Conservation (phyloP, 352 stramenopile species). For the Pythium pyrilobum region DNA sequence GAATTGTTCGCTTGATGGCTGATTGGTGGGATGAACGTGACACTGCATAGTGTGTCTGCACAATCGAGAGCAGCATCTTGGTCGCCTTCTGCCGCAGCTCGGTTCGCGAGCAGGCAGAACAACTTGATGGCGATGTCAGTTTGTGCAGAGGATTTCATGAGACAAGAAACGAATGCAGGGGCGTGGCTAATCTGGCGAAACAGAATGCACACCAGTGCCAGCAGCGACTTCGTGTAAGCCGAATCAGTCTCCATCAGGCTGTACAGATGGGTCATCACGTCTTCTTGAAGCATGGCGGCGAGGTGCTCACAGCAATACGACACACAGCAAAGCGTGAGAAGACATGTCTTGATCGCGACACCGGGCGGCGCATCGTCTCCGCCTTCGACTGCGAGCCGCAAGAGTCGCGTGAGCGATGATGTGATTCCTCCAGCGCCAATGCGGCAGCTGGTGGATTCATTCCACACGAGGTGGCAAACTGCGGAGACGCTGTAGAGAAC, state of each 20-base stretch:
- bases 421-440: too few relatives aligned
- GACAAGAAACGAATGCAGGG: constrained; percentile 16
- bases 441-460: constrained; percentile 58
- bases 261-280: constrained; percentile 35
- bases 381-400: constrained; percentile 10
- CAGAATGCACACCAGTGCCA: constrained; percentile 50
- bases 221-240: constrained; percentile 24
- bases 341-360: constrained; percentile 12
- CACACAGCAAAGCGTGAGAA: constrained; percentile 61
- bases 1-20: not conserved
- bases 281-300: constrained; percentile 40
- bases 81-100: constrained; percentile 24
- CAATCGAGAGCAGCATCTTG: constrained; percentile 48
- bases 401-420: constrained; percentile 28
- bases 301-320: constrained; percentile 34
- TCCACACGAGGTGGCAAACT: constrained; percentile 53
- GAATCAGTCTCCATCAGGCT: constrained; percentile 18
- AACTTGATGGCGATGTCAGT: constrained; percentile 30
- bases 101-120: constrained; percentile 38
- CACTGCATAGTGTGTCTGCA: constrained; percentile 53
- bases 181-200: constrained; percentile 53
- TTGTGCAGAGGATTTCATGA: constrained; percentile 9
- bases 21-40: constrained; percentile 28
- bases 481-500: constrained; percentile 38
- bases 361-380: not conserved